Conservation (phyloP, 2,329 filamentous ascomycete genomes). For the Epicoccum nigrum region DNA sequence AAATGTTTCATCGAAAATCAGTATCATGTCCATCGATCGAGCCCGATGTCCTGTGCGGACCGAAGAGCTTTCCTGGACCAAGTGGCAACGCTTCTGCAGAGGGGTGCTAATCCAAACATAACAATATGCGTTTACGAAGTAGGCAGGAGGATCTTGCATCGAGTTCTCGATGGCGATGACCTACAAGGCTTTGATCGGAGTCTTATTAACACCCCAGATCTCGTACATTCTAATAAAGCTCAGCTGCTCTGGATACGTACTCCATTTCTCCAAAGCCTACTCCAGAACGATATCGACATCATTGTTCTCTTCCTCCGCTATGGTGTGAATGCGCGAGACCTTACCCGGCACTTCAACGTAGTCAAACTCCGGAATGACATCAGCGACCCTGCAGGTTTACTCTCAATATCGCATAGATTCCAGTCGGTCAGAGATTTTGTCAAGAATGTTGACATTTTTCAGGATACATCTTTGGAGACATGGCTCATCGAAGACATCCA, state of each 20-base stretch:
- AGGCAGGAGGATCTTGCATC: background rate
- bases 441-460: no score
- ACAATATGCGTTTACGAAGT: background rate
- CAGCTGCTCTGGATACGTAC: no score
- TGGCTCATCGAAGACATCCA: no score
- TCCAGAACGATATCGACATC: background rate
- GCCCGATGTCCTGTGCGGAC: background rate
- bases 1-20: background rate
- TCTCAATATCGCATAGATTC: no score
- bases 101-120: background rate
- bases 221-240: no score
- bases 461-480: no score
- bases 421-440: no score
- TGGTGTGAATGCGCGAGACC: background rate
- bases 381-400: no score
- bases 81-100: background rate
- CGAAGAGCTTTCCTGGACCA: background rate
- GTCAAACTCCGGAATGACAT: background rate
- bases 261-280: background rate
- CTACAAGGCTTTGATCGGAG: no score
- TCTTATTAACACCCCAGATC: no score
- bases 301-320: background rate
- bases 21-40: background rate
- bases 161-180: background rate
- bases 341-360: background rate